Percentiles rank a stretch among this genome's conserved stretches.
Conservation (phyloP, 2,329 filamentous ascomycete species). For the Neofusicoccum umdonicola region DNA sequence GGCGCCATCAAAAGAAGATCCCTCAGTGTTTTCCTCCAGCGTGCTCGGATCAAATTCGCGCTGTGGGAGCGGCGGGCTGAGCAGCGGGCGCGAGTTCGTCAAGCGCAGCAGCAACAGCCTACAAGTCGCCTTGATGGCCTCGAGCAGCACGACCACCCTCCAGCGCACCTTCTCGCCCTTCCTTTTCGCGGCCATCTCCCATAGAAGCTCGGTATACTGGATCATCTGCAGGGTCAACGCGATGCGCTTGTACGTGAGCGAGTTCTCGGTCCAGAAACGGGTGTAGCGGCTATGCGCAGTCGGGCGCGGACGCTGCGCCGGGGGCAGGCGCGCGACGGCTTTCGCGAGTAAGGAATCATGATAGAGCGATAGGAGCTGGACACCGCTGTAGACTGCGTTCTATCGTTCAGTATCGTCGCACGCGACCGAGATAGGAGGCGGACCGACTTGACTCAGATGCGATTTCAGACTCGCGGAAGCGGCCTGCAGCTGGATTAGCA, state of each 20-base stretch:
- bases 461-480: conserved; percentile 88
- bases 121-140: conserved; percentile 83
- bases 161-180: conserved; percentile 78
- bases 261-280: conserved; percentile 60
- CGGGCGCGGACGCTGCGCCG: conserved; percentile 50
- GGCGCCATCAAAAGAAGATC: conserved; percentile 43
- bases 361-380: conserved; percentile 87
- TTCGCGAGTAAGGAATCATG: conserved; percentile 82
- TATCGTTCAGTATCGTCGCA: conserved; percentile 23
- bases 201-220: conserved; percentile 91
- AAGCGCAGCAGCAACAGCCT: conserved; percentile 75
- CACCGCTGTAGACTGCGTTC: conserved; percentile 69
- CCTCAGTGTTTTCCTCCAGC: conserved; percentile 49
- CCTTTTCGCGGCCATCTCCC: conserved; percentile 93
- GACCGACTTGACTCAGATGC: conserved; percentile 77
- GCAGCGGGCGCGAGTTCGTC: conserved; percentile 77
- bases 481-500: conserved; percentile 51
- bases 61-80: conserved; percentile 82
- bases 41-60: conserved; percentile 71
- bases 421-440: conserved; percentile 14
- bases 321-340: conserved; percentile 57
- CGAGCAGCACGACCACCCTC: conserved; percentile 81
- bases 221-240: conserved; percentile 84
- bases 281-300: conserved; percentile 64
- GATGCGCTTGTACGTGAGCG: conserved; percentile 72